Conservation (phyloP, 352 stramenopile genomes). For the Phytophthora ohioensis region DNA sequence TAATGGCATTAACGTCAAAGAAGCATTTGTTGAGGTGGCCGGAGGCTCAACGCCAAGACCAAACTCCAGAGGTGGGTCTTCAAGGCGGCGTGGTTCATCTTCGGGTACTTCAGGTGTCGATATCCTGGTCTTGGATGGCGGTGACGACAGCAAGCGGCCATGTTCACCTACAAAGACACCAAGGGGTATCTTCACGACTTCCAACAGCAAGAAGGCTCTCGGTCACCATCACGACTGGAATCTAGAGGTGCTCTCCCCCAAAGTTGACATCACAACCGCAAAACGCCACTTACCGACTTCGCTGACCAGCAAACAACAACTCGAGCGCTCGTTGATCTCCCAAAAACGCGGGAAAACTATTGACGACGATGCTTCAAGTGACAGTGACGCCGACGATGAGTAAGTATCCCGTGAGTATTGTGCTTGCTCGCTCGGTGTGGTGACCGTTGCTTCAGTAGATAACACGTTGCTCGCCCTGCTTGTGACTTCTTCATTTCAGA, state of each 20-base stretch:
- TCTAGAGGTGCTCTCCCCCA: constrained; percentile 62
- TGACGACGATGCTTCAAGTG: constrained; percentile 30
- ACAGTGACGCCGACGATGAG: constrained; percentile 69
- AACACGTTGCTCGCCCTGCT: constrained; percentile 1
- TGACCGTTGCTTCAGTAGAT: not conserved
- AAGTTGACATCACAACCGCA: constrained; percentile 56
- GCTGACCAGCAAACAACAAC: constrained; percentile 44
- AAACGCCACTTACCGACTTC: constrained; percentile 45
- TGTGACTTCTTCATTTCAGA: constrained; percentile 10
- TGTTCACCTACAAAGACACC: constrained; percentile 65
- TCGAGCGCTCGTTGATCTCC: constrained; percentile 45
- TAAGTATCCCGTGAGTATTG: constrained; percentile 50
- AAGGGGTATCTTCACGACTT: constrained; percentile 54
- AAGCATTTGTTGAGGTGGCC: constrained; percentile 63
- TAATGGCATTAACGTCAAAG: constrained; percentile 46
- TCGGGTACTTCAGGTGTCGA: constrained; percentile 44
- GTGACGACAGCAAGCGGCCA: constrained; percentile 49
- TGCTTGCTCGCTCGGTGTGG: constrained; percentile 14
- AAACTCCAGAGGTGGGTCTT: constrained; percentile 28
- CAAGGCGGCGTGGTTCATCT: constrained; percentile 19
- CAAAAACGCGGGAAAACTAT: constrained; percentile 19
- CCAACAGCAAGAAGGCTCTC: constrained; percentile 20
- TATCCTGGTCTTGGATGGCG: constrained; percentile 67
- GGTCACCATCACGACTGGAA: constrained; percentile 60
- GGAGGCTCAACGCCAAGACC: constrained; percentile 13